Base-by-base conservation (phyloP, 83 land plant genomes). In the Picea mariana region DNA sequence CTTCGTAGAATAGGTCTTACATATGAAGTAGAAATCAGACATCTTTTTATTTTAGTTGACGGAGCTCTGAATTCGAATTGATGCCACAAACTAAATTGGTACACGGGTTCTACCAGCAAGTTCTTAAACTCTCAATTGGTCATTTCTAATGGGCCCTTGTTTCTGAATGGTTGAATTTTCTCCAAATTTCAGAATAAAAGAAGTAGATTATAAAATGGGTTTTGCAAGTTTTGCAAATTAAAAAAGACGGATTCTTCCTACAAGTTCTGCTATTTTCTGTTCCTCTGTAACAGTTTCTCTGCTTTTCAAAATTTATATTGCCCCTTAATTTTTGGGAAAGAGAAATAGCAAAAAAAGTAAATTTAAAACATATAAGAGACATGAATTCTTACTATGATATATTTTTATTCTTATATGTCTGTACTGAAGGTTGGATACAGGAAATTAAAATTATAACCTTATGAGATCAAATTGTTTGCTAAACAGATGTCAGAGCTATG, bases 401-500 rank as follows among this genome's bases (percentile, higher is more conserved):
- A 4, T 73, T 47, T 73, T 42, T 80, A 34, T 40, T 75, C 38
- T 21, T 47, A 21, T 24, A 82, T 52, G 5, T 4, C 12, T 8
- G 1, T 63, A 31, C 52, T 52, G 9, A 75, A 24, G 58, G 15
- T 73, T 47, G 18, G 26, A 44, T 21, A 44, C 26, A 73, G 47
- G 18, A 73, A 26, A 42, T n/a, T 12, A 73, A 21, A 21, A 44
- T 47, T n/a, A 38, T 42, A 47, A 73, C 1, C 55, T n/a, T 47
- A 73, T 44, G 12, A 42, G 58, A 73, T 44, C 58, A 55, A 55
- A 12, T 49, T 34, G 18, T 80, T 27, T 80, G 16, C 21, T 42
- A 47, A 64, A 78, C 84, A 96, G 99, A 96, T 96, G 99, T 91
- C 96, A 42, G 93, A 91, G 66, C 87, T 89, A 58, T 90, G 91